Conservation (phyloP, 2,329 filamentous ascomycete genomes). For the Pseudogymnoascus destructans region DNA sequence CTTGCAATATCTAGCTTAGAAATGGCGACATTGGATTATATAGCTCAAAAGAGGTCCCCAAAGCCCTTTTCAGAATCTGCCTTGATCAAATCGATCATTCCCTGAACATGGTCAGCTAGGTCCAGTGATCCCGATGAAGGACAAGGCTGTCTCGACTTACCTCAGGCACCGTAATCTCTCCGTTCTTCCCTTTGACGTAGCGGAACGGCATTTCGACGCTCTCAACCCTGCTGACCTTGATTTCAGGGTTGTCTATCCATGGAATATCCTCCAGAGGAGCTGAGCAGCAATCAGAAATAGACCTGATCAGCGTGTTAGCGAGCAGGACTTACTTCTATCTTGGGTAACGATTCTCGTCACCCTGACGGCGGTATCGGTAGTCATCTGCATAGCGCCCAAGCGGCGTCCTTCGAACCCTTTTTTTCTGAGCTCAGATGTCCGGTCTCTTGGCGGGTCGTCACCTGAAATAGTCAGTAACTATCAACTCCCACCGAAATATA, state of each 20-base stretch:
- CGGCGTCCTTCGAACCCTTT: constrained; percentile 84
- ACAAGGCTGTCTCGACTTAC: constrained; percentile 35
- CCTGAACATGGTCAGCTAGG: constrained; percentile 32
- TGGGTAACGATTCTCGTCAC: constrained; percentile 85
- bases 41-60: constrained; percentile 59
- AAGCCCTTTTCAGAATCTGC: constrained; percentile 89
- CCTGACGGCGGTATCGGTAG: constrained; percentile 89
- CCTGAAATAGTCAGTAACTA: constrained; percentile 37
- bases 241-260: constrained; percentile 79
- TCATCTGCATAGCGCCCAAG: constrained; percentile 91
- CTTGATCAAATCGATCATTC: constrained; percentile 88
- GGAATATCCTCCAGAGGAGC: constrained; percentile 65
- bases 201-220: constrained; percentile 97
- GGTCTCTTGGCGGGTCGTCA: constrained; percentile 86
- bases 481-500: neutral
- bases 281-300: constrained; percentile 27
- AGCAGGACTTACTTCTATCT: constrained; percentile 51
- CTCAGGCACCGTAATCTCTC: constrained; percentile 80
- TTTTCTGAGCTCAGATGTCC: constrained; percentile 86
- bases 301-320: neutral
- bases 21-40: neutral
- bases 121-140: neutral
- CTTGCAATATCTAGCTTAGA: neutral
- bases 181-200: constrained; percentile 66
- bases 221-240: constrained; percentile 82